Base-by-base conservation (phyloP, 2,329 filamentous ascomycete genomes). In the Microsporum audouinii region DNA sequence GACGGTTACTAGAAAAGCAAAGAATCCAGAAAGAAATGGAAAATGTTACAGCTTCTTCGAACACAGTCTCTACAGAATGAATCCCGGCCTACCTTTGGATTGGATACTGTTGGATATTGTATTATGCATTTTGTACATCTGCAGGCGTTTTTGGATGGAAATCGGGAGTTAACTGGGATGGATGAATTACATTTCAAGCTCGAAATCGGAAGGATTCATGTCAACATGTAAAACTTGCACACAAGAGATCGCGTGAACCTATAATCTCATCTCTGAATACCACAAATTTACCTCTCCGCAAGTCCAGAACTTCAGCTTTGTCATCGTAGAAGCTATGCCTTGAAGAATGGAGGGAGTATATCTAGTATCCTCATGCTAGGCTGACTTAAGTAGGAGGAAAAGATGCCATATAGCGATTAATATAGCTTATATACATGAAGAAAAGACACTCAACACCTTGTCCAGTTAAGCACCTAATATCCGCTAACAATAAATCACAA, bases 1-100 rank as follows among this genome's bases (percentile, higher is more conserved):
- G 80, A 70, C 73, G 75, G 64, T 68, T 72, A 61, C 65, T 70
- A 57, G 66, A 68, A 34, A 64, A 64, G 63, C 64, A 68, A 66
- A 66, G 67, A 58, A 62, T 51, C 33, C 45, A 57, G n/a, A 49
- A 43, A 14, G 59, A 63, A 14, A 55, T 58, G 61, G 64, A 60
- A 49, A 43, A 36, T 7, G 39, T 36, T 34, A 10, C 57, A 5
- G 57, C 38, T 23, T 17, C 39, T 0, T 29, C 57, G 57, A 36
- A 27, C 12, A 12, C 34, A 45, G 27, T 31, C 23, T 36, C 34
- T 36, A 36, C 34, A 10, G 34, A 36, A 36, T 36, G 34, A 43
- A 53, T 33, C 10, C 5, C 33, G 4, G 49, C 10, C 49, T 14
- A 53, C 29, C 27, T 31, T n/a, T 34, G 49, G 29, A 33, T 5